Base-by-base conservation (phyloP, 177 flowering plant species). In the Telopea speciosissima region DNA sequence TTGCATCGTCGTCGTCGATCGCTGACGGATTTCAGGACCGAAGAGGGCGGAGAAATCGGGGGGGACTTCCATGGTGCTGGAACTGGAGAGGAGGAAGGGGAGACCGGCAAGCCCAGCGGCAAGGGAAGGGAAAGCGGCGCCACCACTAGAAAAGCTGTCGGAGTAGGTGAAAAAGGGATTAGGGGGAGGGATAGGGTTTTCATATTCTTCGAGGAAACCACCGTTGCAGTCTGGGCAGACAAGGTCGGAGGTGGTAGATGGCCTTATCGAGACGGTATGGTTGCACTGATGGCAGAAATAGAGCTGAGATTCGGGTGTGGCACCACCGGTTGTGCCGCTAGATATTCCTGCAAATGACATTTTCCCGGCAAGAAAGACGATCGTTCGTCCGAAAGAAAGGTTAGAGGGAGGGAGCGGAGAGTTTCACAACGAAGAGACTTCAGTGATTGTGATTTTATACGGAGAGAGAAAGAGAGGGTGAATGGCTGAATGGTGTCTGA, bases 201-300 rank as follows among this genome's bases (percentile, higher is more conserved):
- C 79, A 58, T 31, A 22, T 54, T 79, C 81, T 74, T 79, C 81
- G 23, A 79, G 62, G 26, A 79, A 79, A 0, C 73, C 79, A 65
- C 79, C 73, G n/a, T 66, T 49, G 72, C 81, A 76, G 60, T 54
- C 14, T n/a, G 79, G 76, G 75, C 81, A 79, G 59, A 73, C 23
- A 36, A 83, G 86, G 36, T 90, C 93, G 26, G 81, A 70, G 65
- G 83, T 60, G 0, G 86, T 77, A 0, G 86, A 72, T 5, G 83
- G 69, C 0, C 83, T 58, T 1, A 85, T 67, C 66, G 74, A 67
- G 62, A 88, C 90, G 23, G 85, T 81, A 28, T 79, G 83, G 31
- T 84, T 73, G 79, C 97, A 88, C 69, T 83, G 76, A 76, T 88
- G 72, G 73, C 91, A 86, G 81, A 76, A 83, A 75, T 80, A 24